Evolutionary conservation across 2,329 filamentous ascomycete genomes (phyloP).

Genomic region (Diaporthe citrichinensis): DNA sequence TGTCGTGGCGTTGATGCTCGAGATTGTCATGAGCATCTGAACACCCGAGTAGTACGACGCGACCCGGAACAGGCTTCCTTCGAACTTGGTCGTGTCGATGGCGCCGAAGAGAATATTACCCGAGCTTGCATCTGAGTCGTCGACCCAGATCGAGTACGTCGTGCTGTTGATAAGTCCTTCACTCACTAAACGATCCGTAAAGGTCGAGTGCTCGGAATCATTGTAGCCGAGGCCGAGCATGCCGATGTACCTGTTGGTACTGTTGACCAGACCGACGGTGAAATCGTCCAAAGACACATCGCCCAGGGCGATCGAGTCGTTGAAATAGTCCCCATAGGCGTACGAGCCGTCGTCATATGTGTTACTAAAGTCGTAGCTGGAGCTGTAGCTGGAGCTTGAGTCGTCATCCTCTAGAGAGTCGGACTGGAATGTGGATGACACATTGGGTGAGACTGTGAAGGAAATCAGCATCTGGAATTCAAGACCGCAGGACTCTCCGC

Average conservation of each 20-base stretch:
- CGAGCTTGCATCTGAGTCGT: slow-evolving; percentile 46
- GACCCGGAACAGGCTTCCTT: slow-evolving; percentile 34
- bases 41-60: slow-evolving; percentile 11
- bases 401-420: slow-evolving; percentile 27
- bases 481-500: not conserved
- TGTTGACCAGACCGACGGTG: slow-evolving; percentile 47
- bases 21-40: slow-evolving; percentile 22
- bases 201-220: slow-evolving; percentile 37
- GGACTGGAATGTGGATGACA: slow-evolving; percentile 44
- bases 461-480: slow-evolving; percentile 32
- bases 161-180: slow-evolving; percentile 47
- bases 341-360: slow-evolving; percentile 39
- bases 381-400: slow-evolving; percentile 24
- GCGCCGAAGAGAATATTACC: slow-evolving; percentile 52
- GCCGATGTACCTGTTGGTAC: slow-evolving; percentile 44
- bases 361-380: slow-evolving; percentile 38
- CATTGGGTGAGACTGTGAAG: slow-evolving; percentile 40
- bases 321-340: slow-evolving; percentile 46
- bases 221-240: slow-evolving; percentile 50
- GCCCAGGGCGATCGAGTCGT: slow-evolving; percentile 48
- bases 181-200: slow-evolving; percentile 48
- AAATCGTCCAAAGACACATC: slow-evolving; percentile 47
- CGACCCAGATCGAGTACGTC: slow-evolving; percentile 53
- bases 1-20: slow-evolving; percentile 39
- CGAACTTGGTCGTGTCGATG: slow-evolving; percentile 48